Evolutionary conservation across 345 rosid genomes (phyloP), one percentile per base, ranked within the genome.

Genomic region (Populus simonii): DNA sequence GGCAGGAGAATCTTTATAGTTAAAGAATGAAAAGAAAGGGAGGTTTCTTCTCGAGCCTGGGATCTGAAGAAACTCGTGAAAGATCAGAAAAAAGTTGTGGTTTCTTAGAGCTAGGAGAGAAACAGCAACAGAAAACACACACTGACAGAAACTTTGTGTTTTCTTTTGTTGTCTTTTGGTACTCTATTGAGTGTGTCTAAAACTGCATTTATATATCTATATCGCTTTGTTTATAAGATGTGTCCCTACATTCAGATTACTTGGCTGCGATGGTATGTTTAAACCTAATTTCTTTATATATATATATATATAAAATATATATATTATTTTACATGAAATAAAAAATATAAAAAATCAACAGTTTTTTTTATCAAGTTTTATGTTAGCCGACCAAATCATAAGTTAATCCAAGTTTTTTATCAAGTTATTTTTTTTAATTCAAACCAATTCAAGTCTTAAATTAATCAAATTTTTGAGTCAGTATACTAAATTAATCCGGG

Each of bases 401-500:
- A 33, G 35, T 33, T 0, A 33, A 33, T 33, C 35, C 35, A 33
- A 33, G 35, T 33, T 33, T 33, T 41, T 39, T 11, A 39, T 8
- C 12, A 2, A 3, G 3, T 39, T 10, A 39, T 39, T 39, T 8
- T 39, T 8, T 38, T 38, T 39, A 8, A 39, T 39, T 10, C 3
- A 39, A 11, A 39, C 41, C 8, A 7, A 7, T 1, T 0, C 9
- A 39, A 10, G 2, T 3, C 43, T 11, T 12, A 11, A 39, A 39
- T 39, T 12, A 39, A 9, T 39, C 0, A 11, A 11, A 8, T 39
- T 39, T 39, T 39, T 39, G 2, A 39, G 12, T 8, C 3, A 39
- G 10, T 39, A 39, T 29, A 1, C 0, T 1, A 0, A 2, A 29
- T 0, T 29, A 29, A 29, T 29, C 2, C 3, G 2, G 3, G 31